Conservation (phyloP, 768 basidiomycete genomes). For the Boletus rubropictus region DNA sequence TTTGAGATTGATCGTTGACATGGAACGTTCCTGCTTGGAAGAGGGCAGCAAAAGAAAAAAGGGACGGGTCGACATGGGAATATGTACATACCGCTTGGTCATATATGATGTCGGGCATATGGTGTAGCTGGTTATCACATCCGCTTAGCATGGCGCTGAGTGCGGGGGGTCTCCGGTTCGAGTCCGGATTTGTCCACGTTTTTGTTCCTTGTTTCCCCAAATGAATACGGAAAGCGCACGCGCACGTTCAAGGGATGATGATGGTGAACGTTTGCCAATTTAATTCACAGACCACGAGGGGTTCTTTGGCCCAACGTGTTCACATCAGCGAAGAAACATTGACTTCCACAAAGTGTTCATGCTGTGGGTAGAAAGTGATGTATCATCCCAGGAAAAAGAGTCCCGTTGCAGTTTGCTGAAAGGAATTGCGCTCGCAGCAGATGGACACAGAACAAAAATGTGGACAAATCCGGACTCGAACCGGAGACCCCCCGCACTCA, state of each 20-base stretch:
- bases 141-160: constrained; percentile 33
- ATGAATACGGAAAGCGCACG: no score
- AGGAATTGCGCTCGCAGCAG: no score
- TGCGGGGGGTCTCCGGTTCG: constrained; percentile 39
- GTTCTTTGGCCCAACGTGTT: no score
- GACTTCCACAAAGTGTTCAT: no score
- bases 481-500: constrained; percentile 36
- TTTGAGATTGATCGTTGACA: constrained; percentile 38
- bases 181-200: constrained; percentile 37
- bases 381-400: no score
- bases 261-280: no score
- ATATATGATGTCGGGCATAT: constrained; percentile 24
- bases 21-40: background rate
- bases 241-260: no score
- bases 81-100: background rate
- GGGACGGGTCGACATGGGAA: background rate
- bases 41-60: no score
- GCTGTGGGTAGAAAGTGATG: no score
- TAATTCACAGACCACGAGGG: no score
- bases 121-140: constrained; percentile 39
- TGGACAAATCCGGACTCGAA: constrained; percentile 39
- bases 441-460: constrained; percentile 11
- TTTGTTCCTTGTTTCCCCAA: constrained; percentile 4
- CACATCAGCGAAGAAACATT: no score
- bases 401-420: no score